These are phyloP conservation scores for Chaetomiaceae sp. DNA, from an alignment of 2,329 filamentous ascomycete genomes.

Conservation along the genomic window DNA sequence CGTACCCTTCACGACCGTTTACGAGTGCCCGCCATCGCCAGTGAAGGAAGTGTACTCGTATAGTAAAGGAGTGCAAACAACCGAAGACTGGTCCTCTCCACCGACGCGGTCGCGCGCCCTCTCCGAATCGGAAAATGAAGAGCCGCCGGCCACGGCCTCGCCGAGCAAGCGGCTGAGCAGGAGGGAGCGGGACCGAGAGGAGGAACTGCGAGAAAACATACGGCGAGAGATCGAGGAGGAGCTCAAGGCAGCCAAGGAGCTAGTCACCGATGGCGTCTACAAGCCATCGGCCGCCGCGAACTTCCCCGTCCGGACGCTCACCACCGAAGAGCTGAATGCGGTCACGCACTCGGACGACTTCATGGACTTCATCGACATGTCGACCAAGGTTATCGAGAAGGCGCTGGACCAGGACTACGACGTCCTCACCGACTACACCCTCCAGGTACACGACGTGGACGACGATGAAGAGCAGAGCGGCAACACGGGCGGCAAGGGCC, in stretches of 20 bases:
- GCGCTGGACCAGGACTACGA: slow-evolving; percentile 95
- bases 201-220: slow-evolving; percentile 79
- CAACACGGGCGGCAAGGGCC: slow-evolving; percentile 63
- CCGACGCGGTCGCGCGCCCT: slow-evolving; percentile 47
- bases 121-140: slow-evolving; percentile 59
- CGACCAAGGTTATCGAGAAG: slow-evolving; percentile 93
- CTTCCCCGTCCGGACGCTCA: slow-evolving; percentile 75
- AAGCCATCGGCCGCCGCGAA: slow-evolving; percentile 41
- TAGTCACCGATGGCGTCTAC: slow-evolving; percentile 46
- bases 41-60: slow-evolving; percentile 87
- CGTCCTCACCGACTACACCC: slow-evolving; percentile 87
- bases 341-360: slow-evolving; percentile 92
- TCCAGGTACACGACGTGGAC: slow-evolving; percentile 67
- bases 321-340: slow-evolving; percentile 77
- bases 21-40: slow-evolving; percentile 70
- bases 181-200: slow-evolving; percentile 74
- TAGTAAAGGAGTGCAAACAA: slow-evolving; percentile 93
- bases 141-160: slow-evolving; percentile 43
- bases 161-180: slow-evolving; percentile 71
- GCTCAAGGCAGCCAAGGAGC: slow-evolving; percentile 63
- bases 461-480: slow-evolving; percentile 77
- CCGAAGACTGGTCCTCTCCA: slow-evolving; percentile 64
- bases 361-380: slow-evolving; percentile 88
- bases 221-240: slow-evolving; percentile 91
- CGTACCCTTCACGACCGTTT: slow-evolving; percentile 66